phyloP scores from a whole-genome alignment of 352 stramenopile species.

The Globisporangium nagaii region DNA sequence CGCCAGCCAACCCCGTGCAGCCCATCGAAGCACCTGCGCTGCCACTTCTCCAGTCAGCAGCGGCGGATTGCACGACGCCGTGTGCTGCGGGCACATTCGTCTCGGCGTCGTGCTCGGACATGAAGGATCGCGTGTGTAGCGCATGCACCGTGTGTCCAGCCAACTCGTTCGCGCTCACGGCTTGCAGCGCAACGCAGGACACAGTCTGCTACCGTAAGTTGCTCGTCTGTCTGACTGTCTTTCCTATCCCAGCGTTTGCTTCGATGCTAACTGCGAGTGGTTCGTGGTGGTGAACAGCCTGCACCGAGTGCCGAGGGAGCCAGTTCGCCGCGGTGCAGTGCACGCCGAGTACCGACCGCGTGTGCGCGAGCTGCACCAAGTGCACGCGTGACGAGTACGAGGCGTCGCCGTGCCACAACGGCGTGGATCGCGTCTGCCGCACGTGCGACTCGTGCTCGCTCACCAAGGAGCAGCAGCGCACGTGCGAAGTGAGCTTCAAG shows the following conservation, averaged over 20 bases:
- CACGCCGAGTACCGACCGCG: slow-evolving; percentile 46
- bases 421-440: slow-evolving; percentile 55
- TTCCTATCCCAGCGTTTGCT: neutral
- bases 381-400: slow-evolving; percentile 75
- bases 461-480: slow-evolving; percentile 43
- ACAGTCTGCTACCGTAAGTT: slow-evolving; percentile 70
- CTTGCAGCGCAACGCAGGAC: slow-evolving; percentile 48
- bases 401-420: slow-evolving; percentile 41
- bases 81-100: slow-evolving; percentile 42
- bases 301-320: slow-evolving; percentile 52
- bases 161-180: slow-evolving; percentile 45
- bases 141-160: slow-evolving; percentile 50
- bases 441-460: slow-evolving; percentile 72
- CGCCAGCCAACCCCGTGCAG: slow-evolving; percentile 28
- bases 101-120: slow-evolving; percentile 53
- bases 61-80: slow-evolving; percentile 47
- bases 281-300: slow-evolving; percentile 26
- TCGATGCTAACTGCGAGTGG: neutral
- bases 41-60: slow-evolving; percentile 29
- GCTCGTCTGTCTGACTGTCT: too few relatives aligned
- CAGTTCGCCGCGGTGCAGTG: slow-evolving; percentile 42
- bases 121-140: slow-evolving; percentile 44
- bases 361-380: slow-evolving; percentile 52
- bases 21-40: slow-evolving; percentile 10
- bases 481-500: slow-evolving; percentile 47